Evolutionary conservation across 78 protist species (phyloP).

Genomic region (Chrysochromulina parva): DNA sequence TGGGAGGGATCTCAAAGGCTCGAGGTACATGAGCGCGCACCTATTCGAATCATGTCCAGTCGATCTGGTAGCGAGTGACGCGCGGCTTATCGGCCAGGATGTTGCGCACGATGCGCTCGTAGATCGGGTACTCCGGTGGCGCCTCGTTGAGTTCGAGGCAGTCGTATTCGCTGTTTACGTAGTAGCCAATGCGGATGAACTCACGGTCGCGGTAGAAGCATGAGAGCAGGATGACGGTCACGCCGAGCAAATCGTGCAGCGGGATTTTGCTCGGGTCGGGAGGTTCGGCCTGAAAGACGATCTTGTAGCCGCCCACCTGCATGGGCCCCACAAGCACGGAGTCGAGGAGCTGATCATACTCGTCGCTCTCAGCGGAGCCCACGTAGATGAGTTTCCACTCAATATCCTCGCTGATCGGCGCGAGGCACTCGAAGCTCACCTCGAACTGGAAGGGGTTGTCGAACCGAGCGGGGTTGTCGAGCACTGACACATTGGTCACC

Average conservation of each 20-base stretch:
- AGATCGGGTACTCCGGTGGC: neutral
- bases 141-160: neutral
- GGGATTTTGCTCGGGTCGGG: constrained; percentile 66
- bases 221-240: constrained; percentile 64
- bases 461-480: constrained; percentile 16
- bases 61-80: constrained; percentile 2
- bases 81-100: neutral
- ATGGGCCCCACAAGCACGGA: constrained; percentile 73
- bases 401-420: constrained; percentile 48
- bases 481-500: constrained; percentile 8
- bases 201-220: constrained; percentile 62
- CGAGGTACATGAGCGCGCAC: too few species aligned
- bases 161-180: constrained; percentile 43
- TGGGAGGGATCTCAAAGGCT: too few species aligned
- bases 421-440: constrained; percentile 29
- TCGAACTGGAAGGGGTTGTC: constrained; percentile 12
- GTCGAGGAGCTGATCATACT: constrained; percentile 72
- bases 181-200: constrained; percentile 68
- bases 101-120: neutral
- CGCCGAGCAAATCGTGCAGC: constrained; percentile 60
- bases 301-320: constrained; percentile 8
- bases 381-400: constrained; percentile 77
- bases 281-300: constrained; percentile 56
- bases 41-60: neutral
- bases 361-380: constrained; percentile 60